A percentile compares a stretch with the other conserved stretches of the same genome.
Evolutionary conservation across 2,329 filamentous ascomycete species (phyloP).

Genomic region (Ceratocystis lukuohia): DNA sequence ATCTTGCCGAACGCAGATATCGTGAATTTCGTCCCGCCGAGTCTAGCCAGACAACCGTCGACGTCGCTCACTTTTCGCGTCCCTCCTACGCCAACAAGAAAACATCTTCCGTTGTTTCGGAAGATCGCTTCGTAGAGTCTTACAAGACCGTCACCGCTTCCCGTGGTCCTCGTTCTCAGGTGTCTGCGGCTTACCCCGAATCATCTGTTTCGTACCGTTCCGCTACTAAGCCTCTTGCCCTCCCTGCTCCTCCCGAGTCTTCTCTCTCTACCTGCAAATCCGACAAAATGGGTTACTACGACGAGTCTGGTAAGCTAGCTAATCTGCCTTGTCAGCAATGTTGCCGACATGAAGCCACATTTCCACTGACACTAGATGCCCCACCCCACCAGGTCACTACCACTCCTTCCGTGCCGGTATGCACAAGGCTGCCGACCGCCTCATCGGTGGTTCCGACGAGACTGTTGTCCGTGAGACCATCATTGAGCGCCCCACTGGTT

Average conservation of each 20-base stretch:
- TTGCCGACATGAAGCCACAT: not conserved
- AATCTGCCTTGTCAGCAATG: not conserved
- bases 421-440: conserved; percentile 45
- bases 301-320: conserved; percentile 44
- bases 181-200: conserved; percentile 17
- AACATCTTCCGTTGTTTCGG: conserved; percentile 17
- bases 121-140: conserved; percentile 21
- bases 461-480: conserved; percentile 35
- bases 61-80: conserved; percentile 20
- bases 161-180: conserved; percentile 16
- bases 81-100: conserved; percentile 15
- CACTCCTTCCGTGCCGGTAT: conserved; percentile 44
- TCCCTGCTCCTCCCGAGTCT: conserved; percentile 24
- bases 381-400: conserved; percentile 36
- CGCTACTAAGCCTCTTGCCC: conserved; percentile 15
- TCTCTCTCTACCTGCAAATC: conserved; percentile 13
- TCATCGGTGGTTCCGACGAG: conserved; percentile 34
- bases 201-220: conserved; percentile 14
- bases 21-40: conserved; percentile 33
- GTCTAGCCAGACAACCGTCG: conserved; percentile 34
- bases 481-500: conserved; percentile 24
- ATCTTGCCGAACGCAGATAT: conserved; percentile 53
- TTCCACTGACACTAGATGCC: conserved; percentile 12
- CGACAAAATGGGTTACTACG: conserved; percentile 51
- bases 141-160: conserved; percentile 26